These are phyloP conservation scores for Parachaetomium inaequale DNA, from an alignment of 495 filamentous ascomycete species.

Conservation along the genomic window DNA sequence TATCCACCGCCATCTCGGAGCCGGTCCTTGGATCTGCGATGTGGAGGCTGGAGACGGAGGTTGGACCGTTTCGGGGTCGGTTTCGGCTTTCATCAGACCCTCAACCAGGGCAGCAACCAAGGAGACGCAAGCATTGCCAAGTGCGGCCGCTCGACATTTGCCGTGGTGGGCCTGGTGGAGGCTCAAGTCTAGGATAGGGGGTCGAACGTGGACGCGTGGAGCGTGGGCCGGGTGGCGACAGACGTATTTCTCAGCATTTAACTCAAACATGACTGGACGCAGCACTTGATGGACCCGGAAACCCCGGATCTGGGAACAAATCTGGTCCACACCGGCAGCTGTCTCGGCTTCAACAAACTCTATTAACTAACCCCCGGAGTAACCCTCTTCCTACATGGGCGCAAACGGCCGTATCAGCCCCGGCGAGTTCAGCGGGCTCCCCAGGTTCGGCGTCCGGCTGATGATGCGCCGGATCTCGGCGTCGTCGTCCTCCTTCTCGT, in stretches of 20 bases:
- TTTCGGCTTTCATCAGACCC: background rate
- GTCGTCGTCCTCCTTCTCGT: conserved; percentile 45
- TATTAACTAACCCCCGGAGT: background rate
- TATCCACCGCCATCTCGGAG: background rate
- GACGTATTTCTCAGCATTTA: too few species aligned
- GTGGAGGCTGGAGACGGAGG: background rate
- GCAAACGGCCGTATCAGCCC: background rate
- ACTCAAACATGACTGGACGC: too few species aligned
- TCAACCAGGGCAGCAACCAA: background rate
- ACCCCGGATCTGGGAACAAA: background rate
- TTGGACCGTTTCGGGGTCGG: background rate
- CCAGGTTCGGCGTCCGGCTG: conserved; percentile 17
- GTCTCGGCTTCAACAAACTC: background rate
- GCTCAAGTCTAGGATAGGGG: background rate
- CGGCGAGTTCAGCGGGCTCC: background rate
- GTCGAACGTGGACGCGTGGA: background rate
- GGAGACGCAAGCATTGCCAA: conserved; percentile 4
- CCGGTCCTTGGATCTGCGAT: background rate
- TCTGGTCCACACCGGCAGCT: background rate
- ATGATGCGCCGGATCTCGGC: conserved; percentile 38
- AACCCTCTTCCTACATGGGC: conserved; percentile 3
- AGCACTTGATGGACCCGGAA: too few species aligned
- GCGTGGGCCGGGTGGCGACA: background rate
- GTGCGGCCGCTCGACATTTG: background rate
- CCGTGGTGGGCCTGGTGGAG: conserved; percentile 5